Percentiles rank a stretch among this genome's conserved stretches.
These are phyloP conservation scores for Aspergillus sojae DNA, from an alignment of 2,329 filamentous ascomycete species.

Conservation along the genomic window DNA sequence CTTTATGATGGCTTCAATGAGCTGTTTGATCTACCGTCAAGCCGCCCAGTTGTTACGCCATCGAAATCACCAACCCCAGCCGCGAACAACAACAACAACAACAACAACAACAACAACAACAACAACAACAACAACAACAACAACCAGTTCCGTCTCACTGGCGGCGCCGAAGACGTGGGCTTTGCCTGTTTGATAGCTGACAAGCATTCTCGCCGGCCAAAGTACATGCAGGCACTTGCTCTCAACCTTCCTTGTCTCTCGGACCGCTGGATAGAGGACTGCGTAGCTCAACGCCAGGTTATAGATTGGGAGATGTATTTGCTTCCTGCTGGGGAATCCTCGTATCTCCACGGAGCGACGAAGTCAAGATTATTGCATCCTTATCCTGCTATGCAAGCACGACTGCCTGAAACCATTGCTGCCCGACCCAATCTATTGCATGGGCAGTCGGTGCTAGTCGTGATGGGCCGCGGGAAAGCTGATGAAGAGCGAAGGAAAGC, in stretches of 20 bases:
- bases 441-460: constrained; percentile 69
- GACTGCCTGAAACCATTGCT: constrained; percentile 60
- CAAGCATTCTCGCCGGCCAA: constrained; percentile 79
- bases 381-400: constrained; percentile 62
- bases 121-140: constrained; percentile 15
- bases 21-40: constrained; percentile 63
- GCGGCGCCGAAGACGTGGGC: constrained; percentile 58
- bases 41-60: constrained; percentile 31
- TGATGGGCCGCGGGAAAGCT: constrained; percentile 66
- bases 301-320: constrained; percentile 81
- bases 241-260: constrained; percentile 85
- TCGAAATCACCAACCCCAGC: constrained; percentile 27
- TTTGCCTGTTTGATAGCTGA: constrained; percentile 89
- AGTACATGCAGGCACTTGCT: constrained; percentile 93
- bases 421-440: constrained; percentile 65
- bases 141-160: constrained; percentile 56
- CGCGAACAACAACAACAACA: constrained; percentile 13
- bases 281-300: constrained; percentile 61
- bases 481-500: constrained; percentile 68
- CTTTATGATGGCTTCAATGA: constrained; percentile 77
- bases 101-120: constrained; percentile 13
- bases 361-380: constrained; percentile 70
- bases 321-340: constrained; percentile 79
- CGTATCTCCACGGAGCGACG: constrained; percentile 73
- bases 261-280: constrained; percentile 77